phyloP scores from a whole-genome alignment of 805 yeast species.

The Phaffomyces thermotolerans region DNA sequence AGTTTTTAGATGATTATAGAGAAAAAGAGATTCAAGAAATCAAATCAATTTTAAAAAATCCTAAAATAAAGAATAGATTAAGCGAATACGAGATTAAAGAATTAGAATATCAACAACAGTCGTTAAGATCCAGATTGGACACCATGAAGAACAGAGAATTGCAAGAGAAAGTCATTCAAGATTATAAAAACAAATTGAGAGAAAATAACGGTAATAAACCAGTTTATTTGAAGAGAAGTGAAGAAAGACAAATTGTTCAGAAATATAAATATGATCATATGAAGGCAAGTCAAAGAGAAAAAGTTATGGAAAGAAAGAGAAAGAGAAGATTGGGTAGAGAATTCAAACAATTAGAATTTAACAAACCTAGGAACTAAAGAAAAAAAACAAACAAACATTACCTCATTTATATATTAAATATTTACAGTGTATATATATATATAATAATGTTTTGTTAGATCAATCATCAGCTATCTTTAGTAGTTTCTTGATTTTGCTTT shows the following conservation, averaged over 20 bases:
- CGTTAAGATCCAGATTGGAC: slow-evolving; percentile 61
- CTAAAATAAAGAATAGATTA: slow-evolving; percentile 35
- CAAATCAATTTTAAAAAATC: slow-evolving; percentile 47
- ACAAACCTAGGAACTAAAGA: slow-evolving; percentile 20
- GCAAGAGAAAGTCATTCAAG: slow-evolving; percentile 60
- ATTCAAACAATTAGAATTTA: slow-evolving; percentile 46
- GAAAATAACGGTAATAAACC: slow-evolving; percentile 40
- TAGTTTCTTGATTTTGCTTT: not conserved
- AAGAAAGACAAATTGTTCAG: slow-evolving; percentile 65
- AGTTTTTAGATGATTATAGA: slow-evolving; percentile 82
- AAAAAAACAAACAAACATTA: not conserved
- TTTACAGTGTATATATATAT: too few species aligned
- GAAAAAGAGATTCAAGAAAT: slow-evolving; percentile 61
- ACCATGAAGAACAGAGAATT: slow-evolving; percentile 67
- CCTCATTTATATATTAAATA: too few species aligned
- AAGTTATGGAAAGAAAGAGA: slow-evolving; percentile 81
- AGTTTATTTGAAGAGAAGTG: slow-evolving; percentile 56
- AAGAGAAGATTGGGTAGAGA: slow-evolving; percentile 80
- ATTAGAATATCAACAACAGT: slow-evolving; percentile 49
- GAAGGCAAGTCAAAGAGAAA: slow-evolving; percentile 67
- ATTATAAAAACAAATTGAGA: slow-evolving; percentile 38
- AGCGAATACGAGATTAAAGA: slow-evolving; percentile 41
- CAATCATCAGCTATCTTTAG: not conserved
- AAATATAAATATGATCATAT: slow-evolving; percentile 71
- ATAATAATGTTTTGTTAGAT: too few species aligned